Evolutionary conservation across 192 early-diverging fungal species (phyloP).

Genomic region (Backusella australiensis): DNA sequence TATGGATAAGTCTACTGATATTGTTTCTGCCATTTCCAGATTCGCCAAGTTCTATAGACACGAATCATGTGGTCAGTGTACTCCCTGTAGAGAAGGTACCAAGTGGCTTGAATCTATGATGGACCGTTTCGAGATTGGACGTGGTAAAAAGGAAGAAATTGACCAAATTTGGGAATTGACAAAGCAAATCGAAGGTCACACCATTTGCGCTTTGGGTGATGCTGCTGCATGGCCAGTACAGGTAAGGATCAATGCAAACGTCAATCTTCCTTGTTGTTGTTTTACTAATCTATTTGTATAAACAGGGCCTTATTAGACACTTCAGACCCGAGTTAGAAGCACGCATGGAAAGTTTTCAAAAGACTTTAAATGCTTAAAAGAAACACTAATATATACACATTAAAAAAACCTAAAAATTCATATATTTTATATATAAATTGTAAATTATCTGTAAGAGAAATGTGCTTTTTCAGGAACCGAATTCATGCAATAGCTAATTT

Average conservation of each 20-base stretch:
- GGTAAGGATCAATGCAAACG: background rate
- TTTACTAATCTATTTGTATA: background rate
- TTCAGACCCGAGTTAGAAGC: slow-evolving; percentile 86
- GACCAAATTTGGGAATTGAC: slow-evolving; percentile 95
- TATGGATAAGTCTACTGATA: slow-evolving; percentile 98
- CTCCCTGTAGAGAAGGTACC: slow-evolving; percentile 96
- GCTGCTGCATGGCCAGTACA: slow-evolving; percentile 98
- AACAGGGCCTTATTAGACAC: slow-evolving; percentile 73
- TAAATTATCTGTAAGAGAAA: background rate
- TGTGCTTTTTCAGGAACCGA: background rate
- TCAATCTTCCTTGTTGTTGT: background rate
- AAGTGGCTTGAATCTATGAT: slow-evolving; percentile 96
- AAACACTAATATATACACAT: slow-evolving; percentile 69
- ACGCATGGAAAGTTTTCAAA: slow-evolving; percentile 40
- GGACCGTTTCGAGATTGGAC: slow-evolving; percentile 88
- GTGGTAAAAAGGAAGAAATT: slow-evolving; percentile 82
- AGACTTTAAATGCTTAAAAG: background rate
- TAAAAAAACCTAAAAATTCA: slow-evolving; percentile 43
- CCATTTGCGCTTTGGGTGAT: slow-evolving; percentile 98
- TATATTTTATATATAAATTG: background rate
- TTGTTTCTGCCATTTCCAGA: slow-evolving; percentile 90
- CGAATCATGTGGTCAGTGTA: slow-evolving; percentile 99
- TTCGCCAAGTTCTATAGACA: slow-evolving; percentile 96
- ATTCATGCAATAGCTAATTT: background rate
- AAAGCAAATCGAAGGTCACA: slow-evolving; percentile 98